Conservation (phyloP, 306 rosid genomes). For the Pyrus betulifolia region DNA sequence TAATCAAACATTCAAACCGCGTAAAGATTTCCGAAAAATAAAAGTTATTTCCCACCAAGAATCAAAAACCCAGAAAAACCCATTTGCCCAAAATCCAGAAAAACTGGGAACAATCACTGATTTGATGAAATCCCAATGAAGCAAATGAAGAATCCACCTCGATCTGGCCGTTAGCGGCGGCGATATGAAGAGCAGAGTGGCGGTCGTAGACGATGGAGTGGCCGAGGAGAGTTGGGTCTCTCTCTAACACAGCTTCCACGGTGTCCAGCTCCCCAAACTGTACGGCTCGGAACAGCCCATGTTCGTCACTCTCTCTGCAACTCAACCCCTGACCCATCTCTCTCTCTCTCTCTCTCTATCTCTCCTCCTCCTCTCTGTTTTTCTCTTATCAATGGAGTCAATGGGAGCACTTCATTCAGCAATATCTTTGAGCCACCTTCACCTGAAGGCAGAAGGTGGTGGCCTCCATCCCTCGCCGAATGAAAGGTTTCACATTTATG, state of each 20-base stretch:
- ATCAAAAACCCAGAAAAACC: constrained; percentile 4
- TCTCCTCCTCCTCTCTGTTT: background rate
- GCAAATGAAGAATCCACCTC: constrained; percentile 35
- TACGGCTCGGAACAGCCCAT: constrained; percentile 72
- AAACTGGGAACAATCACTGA: background rate
- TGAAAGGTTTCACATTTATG: constrained; percentile 42
- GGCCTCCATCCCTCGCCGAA: constrained; percentile 16
- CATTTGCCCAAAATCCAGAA: constrained; percentile 9
- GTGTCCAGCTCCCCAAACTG: constrained; percentile 59
- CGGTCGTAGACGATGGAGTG: constrained; percentile 72
- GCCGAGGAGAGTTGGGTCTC: constrained; percentile 42
- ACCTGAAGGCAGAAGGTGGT: constrained; percentile 26
- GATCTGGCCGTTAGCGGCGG: constrained; percentile 96
- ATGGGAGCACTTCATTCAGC: constrained; percentile 8
- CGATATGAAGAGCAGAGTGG: constrained; percentile 76
- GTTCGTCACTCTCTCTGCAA: constrained; percentile 61
- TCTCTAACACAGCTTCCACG: constrained; percentile 37
- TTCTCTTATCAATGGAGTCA: background rate
- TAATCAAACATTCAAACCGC: constrained; percentile 9
- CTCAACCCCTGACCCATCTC: constrained; percentile 92
- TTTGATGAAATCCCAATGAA: background rate
- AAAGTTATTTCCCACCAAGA: background rate
- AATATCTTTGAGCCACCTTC: constrained; percentile 35
- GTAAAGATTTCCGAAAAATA: background rate
- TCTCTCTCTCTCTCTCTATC: background rate